A percentile compares a stretch with the other conserved stretches of the same genome.
Evolutionary conservation across 257 asterid species (phyloP).

Genomic region (Solanum microdontum): DNA sequence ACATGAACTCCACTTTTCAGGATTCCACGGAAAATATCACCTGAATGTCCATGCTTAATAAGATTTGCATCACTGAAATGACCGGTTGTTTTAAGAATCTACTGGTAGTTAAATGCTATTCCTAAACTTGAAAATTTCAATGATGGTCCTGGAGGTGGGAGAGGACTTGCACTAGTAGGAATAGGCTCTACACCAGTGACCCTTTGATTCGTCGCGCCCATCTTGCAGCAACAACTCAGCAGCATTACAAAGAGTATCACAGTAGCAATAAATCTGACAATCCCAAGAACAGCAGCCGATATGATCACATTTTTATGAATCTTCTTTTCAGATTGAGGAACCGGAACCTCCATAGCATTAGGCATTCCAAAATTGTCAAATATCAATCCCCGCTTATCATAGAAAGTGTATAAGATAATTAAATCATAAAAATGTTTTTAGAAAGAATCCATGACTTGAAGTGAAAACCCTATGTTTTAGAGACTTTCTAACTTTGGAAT

Average conservation of each 20-base stretch:
- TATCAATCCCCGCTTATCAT: conserved; percentile 45
- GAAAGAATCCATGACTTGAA: no score
- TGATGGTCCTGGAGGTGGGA: conserved; percentile 28
- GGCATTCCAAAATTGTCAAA: conserved; percentile 76
- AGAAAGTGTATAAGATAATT: conserved; percentile 22
- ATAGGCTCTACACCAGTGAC: conserved; percentile 50
- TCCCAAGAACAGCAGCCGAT: conserved; percentile 60
- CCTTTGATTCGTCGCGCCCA: conserved; percentile 36
- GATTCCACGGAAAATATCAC: conserved; percentile 59
- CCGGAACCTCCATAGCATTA: conserved; percentile 24
- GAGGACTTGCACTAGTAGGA: conserved; percentile 40
- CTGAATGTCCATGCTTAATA: conserved; percentile 72
- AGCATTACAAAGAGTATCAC: conserved; percentile 20
- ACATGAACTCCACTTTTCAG: conserved; percentile 65
- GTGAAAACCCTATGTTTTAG: no score
- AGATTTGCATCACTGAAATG: conserved; percentile 49
- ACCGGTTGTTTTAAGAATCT: conserved; percentile 56
- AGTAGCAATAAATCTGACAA: conserved; percentile 35
- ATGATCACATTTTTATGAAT: conserved; percentile 30
- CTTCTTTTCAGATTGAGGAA: conserved; percentile 21
- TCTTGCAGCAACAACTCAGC: conserved; percentile 47
- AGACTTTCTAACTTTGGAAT: no score
- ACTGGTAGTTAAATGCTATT: conserved; percentile 57
- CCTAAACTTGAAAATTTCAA: conserved; percentile 54
- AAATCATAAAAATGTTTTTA: no score